phyloP scores from a whole-genome alignment of 768 basidiomycete species.

The Pholiota microspora region DNA sequence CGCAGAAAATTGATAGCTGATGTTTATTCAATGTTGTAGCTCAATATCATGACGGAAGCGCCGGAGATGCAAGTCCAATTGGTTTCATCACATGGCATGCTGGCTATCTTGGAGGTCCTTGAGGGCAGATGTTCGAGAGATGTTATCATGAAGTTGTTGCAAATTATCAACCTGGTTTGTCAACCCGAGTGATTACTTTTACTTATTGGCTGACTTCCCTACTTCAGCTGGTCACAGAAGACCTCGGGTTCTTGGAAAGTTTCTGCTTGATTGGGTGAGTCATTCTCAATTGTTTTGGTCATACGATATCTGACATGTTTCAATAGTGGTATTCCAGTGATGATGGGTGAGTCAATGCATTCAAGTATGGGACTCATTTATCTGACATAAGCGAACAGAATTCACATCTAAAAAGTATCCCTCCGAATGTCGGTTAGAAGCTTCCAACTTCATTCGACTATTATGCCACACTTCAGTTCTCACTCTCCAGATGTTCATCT shows the following conservation, averaged over 20 bases:
- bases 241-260: constrained; percentile 87
- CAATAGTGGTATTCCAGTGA: constrained; percentile 85
- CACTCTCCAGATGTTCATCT: constrained; percentile 98
- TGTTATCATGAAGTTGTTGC: constrained; percentile 79
- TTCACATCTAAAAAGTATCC: constrained; percentile 95
- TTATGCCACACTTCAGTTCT: constrained; percentile 91
- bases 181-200: neutral
- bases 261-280: constrained; percentile 87
- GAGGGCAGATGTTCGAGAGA: constrained; percentile 87
- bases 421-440: constrained; percentile 90
- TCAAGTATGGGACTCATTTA: neutral
- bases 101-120: constrained; percentile 90
- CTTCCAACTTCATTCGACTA: constrained; percentile 90
- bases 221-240: constrained; percentile 58
- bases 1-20: neutral
- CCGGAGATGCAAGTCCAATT: constrained; percentile 88
- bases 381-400: constrained; percentile 38
- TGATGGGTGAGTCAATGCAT: constrained; percentile 65
- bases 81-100: constrained; percentile 91
- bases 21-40: constrained; percentile 37
- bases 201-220: constrained; percentile 26
- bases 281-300: constrained; percentile 36
- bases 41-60: constrained; percentile 70
- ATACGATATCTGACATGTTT: constrained; percentile 34
- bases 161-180: constrained; percentile 85